A percentile compares a stretch with the other conserved stretches of the same genome.
phyloP scores from a whole-genome alignment of 345 rosid species.

The Salix koriyanagi region DNA sequence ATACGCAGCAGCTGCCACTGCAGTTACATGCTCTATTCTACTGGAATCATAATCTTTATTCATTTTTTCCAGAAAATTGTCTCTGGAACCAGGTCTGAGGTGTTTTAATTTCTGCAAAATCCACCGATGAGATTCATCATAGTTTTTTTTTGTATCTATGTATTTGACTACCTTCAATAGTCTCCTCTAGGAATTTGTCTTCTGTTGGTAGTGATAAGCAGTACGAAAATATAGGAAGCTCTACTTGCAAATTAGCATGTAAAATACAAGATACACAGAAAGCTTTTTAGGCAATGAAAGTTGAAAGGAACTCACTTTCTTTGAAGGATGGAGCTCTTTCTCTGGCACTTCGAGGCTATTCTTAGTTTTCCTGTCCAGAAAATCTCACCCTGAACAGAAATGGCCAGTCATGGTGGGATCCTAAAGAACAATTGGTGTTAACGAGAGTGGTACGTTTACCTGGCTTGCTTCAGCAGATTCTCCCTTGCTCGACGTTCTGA shows the following conservation, averaged over 20 bases:
- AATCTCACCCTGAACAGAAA: constrained; percentile 27
- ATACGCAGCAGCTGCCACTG: constrained; percentile 52
- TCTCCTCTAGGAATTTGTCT: neutral
- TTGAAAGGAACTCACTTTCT: constrained; percentile 27
- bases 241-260: neutral
- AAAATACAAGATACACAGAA: neutral
- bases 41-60: constrained; percentile 22
- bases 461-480: constrained; percentile 30
- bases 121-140: neutral
- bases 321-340: constrained; percentile 32
- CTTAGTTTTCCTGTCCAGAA: constrained; percentile 24
- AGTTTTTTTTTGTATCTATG: neutral
- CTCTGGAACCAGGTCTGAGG: constrained; percentile 39
- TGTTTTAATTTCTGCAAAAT: constrained; percentile 46
- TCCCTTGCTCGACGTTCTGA: constrained; percentile 24
- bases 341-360: constrained; percentile 18
- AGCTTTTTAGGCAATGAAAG: neutral
- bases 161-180: neutral
- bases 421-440: neutral
- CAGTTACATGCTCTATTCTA: constrained; percentile 27
- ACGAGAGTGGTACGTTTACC: constrained; percentile 16
- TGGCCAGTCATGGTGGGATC: neutral
- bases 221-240: neutral
- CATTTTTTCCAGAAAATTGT: constrained; percentile 34
- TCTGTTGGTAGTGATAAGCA: neutral